Base-by-base conservation (phyloP, 2,329 filamentous ascomycete genomes). In the Alternaria triticimaculans region DNA sequence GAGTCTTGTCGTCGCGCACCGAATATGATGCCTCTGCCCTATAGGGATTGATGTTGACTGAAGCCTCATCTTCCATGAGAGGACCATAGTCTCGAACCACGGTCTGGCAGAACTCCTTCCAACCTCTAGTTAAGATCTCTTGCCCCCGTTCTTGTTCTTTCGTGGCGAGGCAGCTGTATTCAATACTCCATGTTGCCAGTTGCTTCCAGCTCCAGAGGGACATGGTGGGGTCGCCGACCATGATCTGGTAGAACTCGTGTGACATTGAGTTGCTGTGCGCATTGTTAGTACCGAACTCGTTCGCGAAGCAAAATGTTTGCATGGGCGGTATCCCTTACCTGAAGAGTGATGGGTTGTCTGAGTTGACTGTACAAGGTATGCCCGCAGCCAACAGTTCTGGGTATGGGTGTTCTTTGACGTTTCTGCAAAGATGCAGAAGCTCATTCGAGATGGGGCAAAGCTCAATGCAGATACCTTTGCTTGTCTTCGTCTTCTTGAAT, bases 401-500 rank as follows among this genome's bases (percentile, higher is more conserved):
- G 75, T 90, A 87, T 15, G 89, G 81, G 71, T 93, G 91, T 12
- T 90, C 89, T 41, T 86, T 85, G 60, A 89, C 85, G 49, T 87
- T 85, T 9, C 88, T 85, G 55, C 89, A 91, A 18, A 94, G 83
- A 33, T 91, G 90, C 18, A 93, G 80, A 0, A 93, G 83, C 81
- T 94, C 91, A 72, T 93, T 94, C 1, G 90, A 93, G 54, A 93
- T 92, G 0, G 91, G 91, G 69, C 91, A 93, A 2, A 92, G 81
- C 80, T 94, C 91, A n/a, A 94, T 83, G 68, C 90, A 92, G 33
- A 93, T 86, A 1, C 73, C 76, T 0, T 58, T 44, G 9, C 48
- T 59, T 0, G 41, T 26, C 0, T 66, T 53, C 5, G 59, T 72
- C 12, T 69, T 68, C n/a, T 83, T 82, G 85, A 92, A 91, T 54